Evolutionary conservation across 306 rosid genomes (phyloP).

Genomic region (Leucaena leucocephala): DNA sequence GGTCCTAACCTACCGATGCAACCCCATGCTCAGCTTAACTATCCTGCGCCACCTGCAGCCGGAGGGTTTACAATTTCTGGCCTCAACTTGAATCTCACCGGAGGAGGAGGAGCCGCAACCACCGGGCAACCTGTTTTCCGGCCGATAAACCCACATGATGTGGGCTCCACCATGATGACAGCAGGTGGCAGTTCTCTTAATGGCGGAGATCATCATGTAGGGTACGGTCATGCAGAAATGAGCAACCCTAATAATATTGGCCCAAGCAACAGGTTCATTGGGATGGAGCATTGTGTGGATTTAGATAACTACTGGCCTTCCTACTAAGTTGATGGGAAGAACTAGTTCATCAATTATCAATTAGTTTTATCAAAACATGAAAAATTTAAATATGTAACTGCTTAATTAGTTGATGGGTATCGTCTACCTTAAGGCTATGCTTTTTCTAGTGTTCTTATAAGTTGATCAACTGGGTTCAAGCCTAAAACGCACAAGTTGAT

Average conservation of each 20-base stretch:
- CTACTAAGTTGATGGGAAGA: constrained; percentile 43
- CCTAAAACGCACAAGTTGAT: no score
- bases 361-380: constrained; percentile 5
- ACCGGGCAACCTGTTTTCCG: constrained; percentile 45
- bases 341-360: not conserved
- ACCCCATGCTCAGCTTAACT: constrained; percentile 40
- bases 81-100: constrained; percentile 66
- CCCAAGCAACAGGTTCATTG: constrained; percentile 54
- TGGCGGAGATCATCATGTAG: constrained; percentile 43
- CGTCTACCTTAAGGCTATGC: constrained; percentile 20
- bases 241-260: constrained; percentile 37
- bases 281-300: constrained; percentile 79
- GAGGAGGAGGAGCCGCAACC: constrained; percentile 28
- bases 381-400: constrained; percentile 3
- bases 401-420: not conserved
- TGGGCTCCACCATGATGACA: constrained; percentile 47
- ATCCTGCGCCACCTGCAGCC: constrained; percentile 41
- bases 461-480: no score
- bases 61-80: constrained; percentile 72
- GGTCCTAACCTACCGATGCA: constrained; percentile 48
- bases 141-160: constrained; percentile 48
- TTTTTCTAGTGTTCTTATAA: not conserved
- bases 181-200: constrained; percentile 33
- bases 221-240: constrained; percentile 57
- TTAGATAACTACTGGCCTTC: constrained; percentile 78